These are phyloP conservation scores for Aspergillus thermomutatus DNA, from an alignment of 2,329 filamentous ascomycete genomes.

Conservation along the genomic window DNA sequence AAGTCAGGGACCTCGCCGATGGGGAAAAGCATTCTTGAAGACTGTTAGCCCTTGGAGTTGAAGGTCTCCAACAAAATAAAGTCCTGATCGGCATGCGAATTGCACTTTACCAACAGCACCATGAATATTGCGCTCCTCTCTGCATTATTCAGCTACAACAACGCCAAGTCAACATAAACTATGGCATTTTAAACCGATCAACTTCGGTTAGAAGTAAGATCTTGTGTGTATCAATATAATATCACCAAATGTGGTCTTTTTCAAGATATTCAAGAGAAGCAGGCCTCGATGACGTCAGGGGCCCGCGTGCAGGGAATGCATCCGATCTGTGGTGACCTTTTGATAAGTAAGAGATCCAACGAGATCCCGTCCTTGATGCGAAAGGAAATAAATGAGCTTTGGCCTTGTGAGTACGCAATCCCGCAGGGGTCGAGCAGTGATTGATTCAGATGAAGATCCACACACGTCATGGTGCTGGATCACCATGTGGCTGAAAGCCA, in stretches of 20 bases:
- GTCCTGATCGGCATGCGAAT: neutral
- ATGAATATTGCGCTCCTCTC: neutral
- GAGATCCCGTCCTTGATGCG: neutral
- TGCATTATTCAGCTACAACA: too few relatives aligned
- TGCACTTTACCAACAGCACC: neutral
- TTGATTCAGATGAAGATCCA: neutral
- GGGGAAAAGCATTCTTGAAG: too few relatives aligned
- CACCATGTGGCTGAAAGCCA: neutral
- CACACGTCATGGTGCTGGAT: neutral
- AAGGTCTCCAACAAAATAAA: neutral
- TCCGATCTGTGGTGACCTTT: too few relatives aligned
- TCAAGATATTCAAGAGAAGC: neutral
- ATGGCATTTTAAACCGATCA: neutral
- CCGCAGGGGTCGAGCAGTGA: neutral
- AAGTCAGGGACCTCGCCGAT: too few relatives aligned
- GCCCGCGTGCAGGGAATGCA: too few relatives aligned
- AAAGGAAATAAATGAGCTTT: neutral
- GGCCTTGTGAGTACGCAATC: neutral
- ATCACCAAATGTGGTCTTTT: neutral
- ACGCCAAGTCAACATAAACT: neutral
- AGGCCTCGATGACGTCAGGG: neutral
- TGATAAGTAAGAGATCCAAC: too few relatives aligned
- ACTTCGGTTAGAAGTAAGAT: neutral
- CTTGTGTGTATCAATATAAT: neutral
- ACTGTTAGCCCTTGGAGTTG: too few relatives aligned